Evolutionary conservation across 192 early-diverging fungal species (phyloP).

Genomic region (Rhizophagus sp.): DNA sequence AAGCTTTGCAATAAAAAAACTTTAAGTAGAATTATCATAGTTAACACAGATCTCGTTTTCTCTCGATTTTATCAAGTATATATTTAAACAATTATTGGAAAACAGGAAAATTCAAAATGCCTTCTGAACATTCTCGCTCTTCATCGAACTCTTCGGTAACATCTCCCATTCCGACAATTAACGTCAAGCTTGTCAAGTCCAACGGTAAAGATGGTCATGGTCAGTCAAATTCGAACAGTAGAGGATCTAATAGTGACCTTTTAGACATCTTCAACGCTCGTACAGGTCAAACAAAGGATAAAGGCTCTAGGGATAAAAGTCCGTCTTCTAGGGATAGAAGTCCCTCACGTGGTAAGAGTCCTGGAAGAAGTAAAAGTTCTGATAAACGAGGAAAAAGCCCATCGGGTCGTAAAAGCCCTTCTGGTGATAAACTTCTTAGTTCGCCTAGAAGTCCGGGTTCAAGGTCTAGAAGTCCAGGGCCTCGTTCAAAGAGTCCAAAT

Average conservation of each 20-base stretch:
- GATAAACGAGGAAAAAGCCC: slow-evolving; percentile 26
- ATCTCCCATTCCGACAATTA: slow-evolving; percentile 21
- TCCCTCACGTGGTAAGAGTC: slow-evolving; percentile 1
- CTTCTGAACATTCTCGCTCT: slow-evolving; percentile 22
- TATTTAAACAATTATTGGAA: background rate
- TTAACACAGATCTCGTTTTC: background rate
- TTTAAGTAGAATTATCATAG: background rate
- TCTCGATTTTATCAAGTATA: background rate
- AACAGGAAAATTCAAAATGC: background rate
- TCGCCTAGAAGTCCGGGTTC: background rate
- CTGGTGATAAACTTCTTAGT: slow-evolving; percentile 11
- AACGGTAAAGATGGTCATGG: background rate
- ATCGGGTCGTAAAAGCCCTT: slow-evolving; percentile 14
- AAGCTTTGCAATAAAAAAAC: background rate
- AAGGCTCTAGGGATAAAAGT: slow-evolving; percentile 20
- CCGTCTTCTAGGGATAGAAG: background rate
- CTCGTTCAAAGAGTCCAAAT: slow-evolving; percentile 1
- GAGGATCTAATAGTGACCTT: slow-evolving; percentile 1
- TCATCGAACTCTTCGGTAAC: slow-evolving; percentile 21
- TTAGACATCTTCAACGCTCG: slow-evolving; percentile 7
- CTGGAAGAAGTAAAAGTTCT: background rate
- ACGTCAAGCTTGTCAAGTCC: background rate
- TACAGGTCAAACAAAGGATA: slow-evolving; percentile 17
- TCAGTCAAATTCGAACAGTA: background rate
- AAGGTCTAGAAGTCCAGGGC: slow-evolving; percentile 24